A percentile compares a stretch with the other conserved stretches of the same genome.
Conservation (phyloP, 148 eudicot genomes). For the Rhododendron williamsianum region DNA sequence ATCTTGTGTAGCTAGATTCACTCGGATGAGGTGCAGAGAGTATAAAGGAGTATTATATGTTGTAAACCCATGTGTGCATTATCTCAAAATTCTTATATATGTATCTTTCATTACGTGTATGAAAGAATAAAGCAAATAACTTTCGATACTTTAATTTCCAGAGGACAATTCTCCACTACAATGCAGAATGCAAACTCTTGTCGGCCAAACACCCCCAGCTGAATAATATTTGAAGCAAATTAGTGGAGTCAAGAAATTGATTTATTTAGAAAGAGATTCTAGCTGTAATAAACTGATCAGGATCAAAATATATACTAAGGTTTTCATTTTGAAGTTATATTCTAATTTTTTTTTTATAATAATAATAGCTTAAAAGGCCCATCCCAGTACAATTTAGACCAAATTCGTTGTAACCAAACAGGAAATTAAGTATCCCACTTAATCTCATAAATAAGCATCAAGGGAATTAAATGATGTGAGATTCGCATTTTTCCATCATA, state of each 20-base stretch:
- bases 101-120: background rate
- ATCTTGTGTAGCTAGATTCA: background rate
- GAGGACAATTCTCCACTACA: background rate
- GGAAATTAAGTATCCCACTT: too few relatives aligned
- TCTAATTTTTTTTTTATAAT: too few relatives aligned
- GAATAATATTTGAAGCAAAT: background rate
- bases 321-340: too few relatives aligned
- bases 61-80: background rate
- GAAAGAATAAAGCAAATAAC: background rate
- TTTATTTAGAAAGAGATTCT: background rate
- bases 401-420: too few relatives aligned
- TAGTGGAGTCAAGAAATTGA: background rate
- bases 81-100: background rate
- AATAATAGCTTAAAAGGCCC: too few relatives aligned
- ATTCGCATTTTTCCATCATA: too few relatives aligned
- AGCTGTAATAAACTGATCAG: background rate
- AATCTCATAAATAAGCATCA: too few relatives aligned
- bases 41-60: background rate
- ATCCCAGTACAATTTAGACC: too few relatives aligned
- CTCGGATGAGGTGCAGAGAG: background rate
- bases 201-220: background rate
- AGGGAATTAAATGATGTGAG: too few relatives aligned
- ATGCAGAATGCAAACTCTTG: background rate
- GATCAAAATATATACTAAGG: too few relatives aligned
- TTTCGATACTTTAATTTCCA: background rate